These are phyloP conservation scores for Backusella australiensis DNA, from an alignment of 192 early-diverging fungal genomes.

Conservation along the genomic window DNA sequence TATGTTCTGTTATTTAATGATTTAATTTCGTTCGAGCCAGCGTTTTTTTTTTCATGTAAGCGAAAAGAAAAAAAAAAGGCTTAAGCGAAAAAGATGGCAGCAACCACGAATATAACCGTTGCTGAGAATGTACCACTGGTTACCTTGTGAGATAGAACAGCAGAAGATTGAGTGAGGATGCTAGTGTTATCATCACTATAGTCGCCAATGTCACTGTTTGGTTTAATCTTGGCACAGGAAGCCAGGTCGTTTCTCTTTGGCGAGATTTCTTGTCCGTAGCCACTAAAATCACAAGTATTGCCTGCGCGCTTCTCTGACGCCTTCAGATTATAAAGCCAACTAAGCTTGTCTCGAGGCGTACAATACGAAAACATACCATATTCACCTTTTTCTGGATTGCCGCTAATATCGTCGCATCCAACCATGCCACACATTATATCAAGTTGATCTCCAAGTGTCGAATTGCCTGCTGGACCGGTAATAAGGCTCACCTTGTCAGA, in stretches of 20 bases:
- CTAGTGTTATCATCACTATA: not conserved
- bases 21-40: not conserved
- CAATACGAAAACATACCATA: constrained; percentile 53
- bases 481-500: constrained; percentile 32
- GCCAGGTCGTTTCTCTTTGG: constrained; percentile 20
- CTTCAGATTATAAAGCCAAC: constrained; percentile 47
- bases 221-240: constrained; percentile 11
- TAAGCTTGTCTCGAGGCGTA: constrained; percentile 41
- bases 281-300: constrained; percentile 22
- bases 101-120: not conserved
- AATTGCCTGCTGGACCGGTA: constrained; percentile 18
- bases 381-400: constrained; percentile 37
- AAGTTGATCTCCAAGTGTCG: constrained; percentile 35
- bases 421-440: constrained; percentile 45
- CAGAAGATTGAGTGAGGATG: not conserved
- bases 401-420: constrained; percentile 45
- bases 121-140: not conserved
- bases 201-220: not conserved
- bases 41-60: not conserved
- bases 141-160: not conserved
- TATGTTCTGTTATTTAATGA: not conserved
- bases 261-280: constrained; percentile 11
- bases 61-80: too few relatives aligned
- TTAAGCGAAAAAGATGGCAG: not conserved
- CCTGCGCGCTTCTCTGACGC: not conserved